Base-by-base conservation (phyloP, 176 grass and related monocot species). In the Oryza punctata region DNA sequence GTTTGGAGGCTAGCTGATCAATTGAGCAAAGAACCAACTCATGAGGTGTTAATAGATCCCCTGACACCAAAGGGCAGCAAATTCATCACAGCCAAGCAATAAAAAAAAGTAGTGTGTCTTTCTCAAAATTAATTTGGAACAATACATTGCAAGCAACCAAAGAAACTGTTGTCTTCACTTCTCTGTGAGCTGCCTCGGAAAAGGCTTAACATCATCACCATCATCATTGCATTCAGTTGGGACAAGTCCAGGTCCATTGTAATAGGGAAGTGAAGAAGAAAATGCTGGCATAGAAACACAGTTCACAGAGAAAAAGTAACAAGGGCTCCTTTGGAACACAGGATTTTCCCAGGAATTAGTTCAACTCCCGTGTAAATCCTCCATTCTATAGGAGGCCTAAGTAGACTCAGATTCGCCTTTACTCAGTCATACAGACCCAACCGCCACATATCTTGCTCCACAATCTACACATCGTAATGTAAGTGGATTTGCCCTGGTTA, bases 341-440 rank as follows among this genome's bases (percentile, higher is more conserved):
- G 52, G 52, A 57, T 57, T 16, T 57, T n/a, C 52, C 19, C 1
- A 57, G 19, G 19, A 57, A 57, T 21, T 57, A 57, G 1, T 57
- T 57, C 18, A n/a, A 57, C 19, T n/a, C 1, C 52, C 7, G 1
- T n/a, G 19, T n/a, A 57, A 57, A n/a, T n/a, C 18, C 49, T 8
- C 19, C 1, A 59, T 18, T 21, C 1, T 59, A 9, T 7, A 59
- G 7, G 19, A 59, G 52, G 6, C 12, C 12, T 19, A 59, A 78
- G 26, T 30, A 3, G 87, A 82, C 77, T 81, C 64, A 81, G 70
- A 59, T 76, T 76, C 71, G 38, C 64, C 81, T 88, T 88, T 80
- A 2, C 27, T 84, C 26, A 5, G 54, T 80, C 78, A 79, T 57
- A 46, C 21, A 12, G 79, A 29, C 25, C 23, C 50, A 68, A 12